Evolutionary conservation across 768 basidiomycete genomes (phyloP).

Genomic region (Collybia sordida): DNA sequence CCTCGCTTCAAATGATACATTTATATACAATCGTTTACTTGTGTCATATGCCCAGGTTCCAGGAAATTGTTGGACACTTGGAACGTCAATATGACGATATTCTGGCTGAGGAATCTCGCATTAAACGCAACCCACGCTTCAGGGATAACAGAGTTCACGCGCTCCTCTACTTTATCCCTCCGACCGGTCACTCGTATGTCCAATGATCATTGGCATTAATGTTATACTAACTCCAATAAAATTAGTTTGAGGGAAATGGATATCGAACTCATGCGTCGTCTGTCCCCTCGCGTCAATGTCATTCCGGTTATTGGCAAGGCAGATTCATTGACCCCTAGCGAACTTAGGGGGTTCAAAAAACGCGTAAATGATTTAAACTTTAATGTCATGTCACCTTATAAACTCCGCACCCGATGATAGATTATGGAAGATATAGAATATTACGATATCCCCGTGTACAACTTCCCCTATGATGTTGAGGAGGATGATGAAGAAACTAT

Average conservation of each 20-base stretch:
- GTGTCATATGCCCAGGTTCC: conserved; percentile 61
- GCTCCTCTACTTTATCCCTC: conserved; percentile 96
- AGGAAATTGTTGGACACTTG: conserved; percentile 94
- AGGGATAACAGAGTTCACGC: conserved; percentile 97
- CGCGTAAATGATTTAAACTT: conserved; percentile 46
- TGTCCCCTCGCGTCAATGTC: conserved; percentile 97
- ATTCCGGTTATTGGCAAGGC: conserved; percentile 98
- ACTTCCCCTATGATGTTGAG: conserved; percentile 99
- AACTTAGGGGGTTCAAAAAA: conserved; percentile 95
- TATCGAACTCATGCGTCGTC: conserved; percentile 97
- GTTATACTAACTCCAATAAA: conserved; percentile 1
- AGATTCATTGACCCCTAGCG: conserved; percentile 90
- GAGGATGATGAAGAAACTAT: conserved; percentile 99
- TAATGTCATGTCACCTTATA: neutral
- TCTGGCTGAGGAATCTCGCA: conserved; percentile 95
- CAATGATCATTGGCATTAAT: neutral
- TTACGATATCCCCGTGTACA: conserved; percentile 97
- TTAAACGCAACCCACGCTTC: conserved; percentile 99
- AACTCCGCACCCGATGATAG: conserved; percentile 37
- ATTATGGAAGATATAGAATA: conserved; percentile 99
- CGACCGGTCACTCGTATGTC: conserved; percentile 94
- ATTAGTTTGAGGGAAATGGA: conserved; percentile 92
- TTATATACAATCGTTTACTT: conserved; percentile 3
- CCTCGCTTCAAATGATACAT: conserved; percentile 16
- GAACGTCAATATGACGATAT: conserved; percentile 99